phyloP scores from a whole-genome alignment of 2,329 filamentous ascomycete genomes.

The Coniella lustricola region DNA sequence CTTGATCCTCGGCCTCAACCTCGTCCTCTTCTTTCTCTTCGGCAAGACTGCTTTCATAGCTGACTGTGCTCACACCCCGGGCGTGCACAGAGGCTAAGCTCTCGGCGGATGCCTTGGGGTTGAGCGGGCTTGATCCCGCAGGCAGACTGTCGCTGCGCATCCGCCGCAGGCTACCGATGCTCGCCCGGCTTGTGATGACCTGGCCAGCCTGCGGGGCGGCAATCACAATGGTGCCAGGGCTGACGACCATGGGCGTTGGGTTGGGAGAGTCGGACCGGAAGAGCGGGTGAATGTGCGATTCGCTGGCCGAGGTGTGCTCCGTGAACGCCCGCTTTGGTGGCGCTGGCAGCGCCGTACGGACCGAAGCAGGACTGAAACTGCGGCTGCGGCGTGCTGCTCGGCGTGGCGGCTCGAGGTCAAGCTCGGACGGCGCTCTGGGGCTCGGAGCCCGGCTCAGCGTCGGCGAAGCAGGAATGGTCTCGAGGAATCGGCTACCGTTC shows the following conservation, averaged over 20 bases:
- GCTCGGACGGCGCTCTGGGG: slow-evolving; percentile 52
- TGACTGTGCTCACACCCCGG: slow-evolving; percentile 8
- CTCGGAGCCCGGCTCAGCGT: slow-evolving; percentile 58
- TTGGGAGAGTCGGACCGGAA: slow-evolving; percentile 67
- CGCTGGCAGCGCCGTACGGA: slow-evolving; percentile 25
- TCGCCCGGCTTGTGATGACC: slow-evolving; percentile 48
- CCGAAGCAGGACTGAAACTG: slow-evolving; percentile 41
- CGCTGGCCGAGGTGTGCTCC: slow-evolving; percentile 35
- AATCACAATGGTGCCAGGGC: slow-evolving; percentile 63
- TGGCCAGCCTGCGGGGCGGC: slow-evolving; percentile 64
- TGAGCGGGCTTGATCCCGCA: slow-evolving; percentile 40
- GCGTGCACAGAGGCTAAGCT: slow-evolving; percentile 27
- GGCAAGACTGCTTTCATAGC: slow-evolving; percentile 19
- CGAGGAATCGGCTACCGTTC: slow-evolving; percentile 45
- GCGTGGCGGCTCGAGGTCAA: slow-evolving; percentile 40
- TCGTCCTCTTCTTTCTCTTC: slow-evolving; percentile 18
- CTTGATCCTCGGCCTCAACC: slow-evolving; percentile 8
- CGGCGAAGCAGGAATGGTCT: slow-evolving; percentile 64
- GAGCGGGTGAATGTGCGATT: slow-evolving; percentile 70
- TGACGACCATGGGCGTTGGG: slow-evolving; percentile 53
- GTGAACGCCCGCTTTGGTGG: slow-evolving; percentile 25
- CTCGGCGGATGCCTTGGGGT: slow-evolving; percentile 43
- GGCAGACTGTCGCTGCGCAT: slow-evolving; percentile 51
- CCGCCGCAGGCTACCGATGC: slow-evolving; percentile 43
- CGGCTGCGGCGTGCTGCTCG: slow-evolving; percentile 33